Base-by-base conservation (phyloP, 2,329 filamentous ascomycete species). In the Anthostomella pinea region DNA sequence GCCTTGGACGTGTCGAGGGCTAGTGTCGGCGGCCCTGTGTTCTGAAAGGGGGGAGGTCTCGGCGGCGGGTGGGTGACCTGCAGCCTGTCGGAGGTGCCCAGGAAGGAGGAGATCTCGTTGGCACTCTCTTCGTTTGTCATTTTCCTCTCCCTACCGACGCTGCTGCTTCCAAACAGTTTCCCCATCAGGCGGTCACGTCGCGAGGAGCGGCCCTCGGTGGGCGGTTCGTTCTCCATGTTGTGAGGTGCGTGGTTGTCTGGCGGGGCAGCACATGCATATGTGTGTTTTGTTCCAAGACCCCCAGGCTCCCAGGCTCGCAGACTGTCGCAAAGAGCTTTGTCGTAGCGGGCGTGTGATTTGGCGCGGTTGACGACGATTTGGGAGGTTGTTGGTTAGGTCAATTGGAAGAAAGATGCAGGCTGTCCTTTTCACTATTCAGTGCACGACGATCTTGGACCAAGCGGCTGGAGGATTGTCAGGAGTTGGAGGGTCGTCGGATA, bases 91-190 rank as follows among this genome's bases (percentile, higher is more conserved):
- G 74, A 63, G 23, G 69, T 65, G 41, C 74, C 73, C 33, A 83
- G 66, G 58, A 83, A 83, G 45, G 73, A 72, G 53, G 80, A 71
- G 44, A 83, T 66, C 32, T 76, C 70, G 49, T 67, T 70, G 46
- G 64, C 59, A 35, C 69, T 69, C 41, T 63, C 58, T 41, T 67
- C 64, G 53, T 66, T 71, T 43, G 59, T 57, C 31, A 49, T 30
- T 37, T 54, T 60, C 30, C 43, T 52, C 43, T 61, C 48, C 51
- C 52, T 44, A 50, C 39, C 55, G 66, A 59, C 48, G 59, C 56
- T 51, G 61, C 62, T 54, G 60, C 53, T 46, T 59, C 69, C 68
- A 53, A 81, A 81, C 39, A 83, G 65, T 65, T 79, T 81, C 48
- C 78, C 78, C 72, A 82, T 82, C 30, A 83, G 60, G 43, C 79